Percentiles rank a stretch among this genome's conserved stretches.
phyloP scores from a whole-genome alignment of 306 rosid species.

The Medicago ruthenica region DNA sequence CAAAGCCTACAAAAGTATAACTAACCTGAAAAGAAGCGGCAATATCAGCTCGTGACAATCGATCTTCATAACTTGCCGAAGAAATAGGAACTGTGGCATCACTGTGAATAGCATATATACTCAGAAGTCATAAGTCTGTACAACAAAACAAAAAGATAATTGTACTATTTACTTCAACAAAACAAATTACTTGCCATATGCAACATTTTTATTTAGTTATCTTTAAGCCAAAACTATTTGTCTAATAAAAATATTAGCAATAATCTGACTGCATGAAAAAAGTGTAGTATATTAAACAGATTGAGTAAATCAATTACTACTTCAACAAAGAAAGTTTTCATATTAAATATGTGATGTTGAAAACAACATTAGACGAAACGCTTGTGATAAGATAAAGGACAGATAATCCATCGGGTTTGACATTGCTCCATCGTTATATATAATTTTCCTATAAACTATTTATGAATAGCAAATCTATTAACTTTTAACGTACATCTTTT shows the following conservation, averaged over 20 bases:
- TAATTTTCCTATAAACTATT: conserved; percentile 2
- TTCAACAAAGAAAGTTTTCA: background rate
- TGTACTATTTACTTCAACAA: conserved; percentile 25
- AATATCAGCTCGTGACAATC: conserved; percentile 83
- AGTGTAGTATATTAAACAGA: background rate
- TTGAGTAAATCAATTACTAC: conserved; percentile 29
- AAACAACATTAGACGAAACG: conserved; percentile 15
- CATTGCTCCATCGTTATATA: background rate
- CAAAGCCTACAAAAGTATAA: conserved; percentile 28
- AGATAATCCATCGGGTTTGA: conserved; percentile 17
- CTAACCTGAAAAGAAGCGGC: conserved; percentile 98
- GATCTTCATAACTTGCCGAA: conserved; percentile 69
- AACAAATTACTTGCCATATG: conserved; percentile 6
- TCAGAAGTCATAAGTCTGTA: conserved; percentile 46
- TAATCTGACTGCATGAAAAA: conserved; percentile 2
- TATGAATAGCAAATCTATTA: conserved; percentile 18
- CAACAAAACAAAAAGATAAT: background rate
- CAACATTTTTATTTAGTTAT: conserved; percentile 28
- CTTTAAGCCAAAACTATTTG: background rate
- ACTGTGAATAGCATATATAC: conserved; percentile 53
- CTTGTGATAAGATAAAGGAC: conserved; percentile 19
- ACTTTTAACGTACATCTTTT: conserved; percentile 69
- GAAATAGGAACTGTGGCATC: conserved; percentile 78
- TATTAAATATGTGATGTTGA: conserved; percentile 18
- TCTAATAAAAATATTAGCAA: conserved; percentile 11